Evolutionary conservation across 2,329 filamentous ascomycete species (phyloP).

Genomic region (Fusarium sp.): DNA sequence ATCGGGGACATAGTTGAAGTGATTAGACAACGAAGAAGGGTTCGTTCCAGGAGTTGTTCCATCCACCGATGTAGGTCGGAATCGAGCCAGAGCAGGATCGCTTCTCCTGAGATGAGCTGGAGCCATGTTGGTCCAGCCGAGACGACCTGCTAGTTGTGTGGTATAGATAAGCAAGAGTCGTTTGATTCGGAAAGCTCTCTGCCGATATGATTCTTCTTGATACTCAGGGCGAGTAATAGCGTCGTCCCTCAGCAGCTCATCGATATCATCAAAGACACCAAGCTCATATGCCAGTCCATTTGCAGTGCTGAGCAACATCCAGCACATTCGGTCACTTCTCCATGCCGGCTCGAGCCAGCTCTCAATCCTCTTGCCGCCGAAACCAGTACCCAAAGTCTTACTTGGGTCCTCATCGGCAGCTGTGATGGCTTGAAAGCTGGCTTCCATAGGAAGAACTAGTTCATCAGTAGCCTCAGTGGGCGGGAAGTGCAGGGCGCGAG

Average conservation of each 20-base stretch:
- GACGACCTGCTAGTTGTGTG: slow-evolving; percentile 88
- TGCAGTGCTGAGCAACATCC: slow-evolving; percentile 94
- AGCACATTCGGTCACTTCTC: slow-evolving; percentile 94
- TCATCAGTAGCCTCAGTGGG: slow-evolving; percentile 78
- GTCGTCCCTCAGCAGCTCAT: slow-evolving; percentile 69
- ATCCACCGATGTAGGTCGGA: slow-evolving; percentile 60
- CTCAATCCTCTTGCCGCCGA: slow-evolving; percentile 85
- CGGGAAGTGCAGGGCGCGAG: slow-evolving; percentile 91
- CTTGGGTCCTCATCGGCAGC: slow-evolving; percentile 48
- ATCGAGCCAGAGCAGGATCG: slow-evolving; percentile 63
- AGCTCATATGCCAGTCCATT: slow-evolving; percentile 92
- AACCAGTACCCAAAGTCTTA: slow-evolving; percentile 57
- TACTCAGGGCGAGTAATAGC: slow-evolving; percentile 70
- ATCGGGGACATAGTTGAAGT: slow-evolving; percentile 72
- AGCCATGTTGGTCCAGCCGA: slow-evolving; percentile 94
- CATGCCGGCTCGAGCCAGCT: slow-evolving; percentile 97
- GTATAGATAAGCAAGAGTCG: slow-evolving; percentile 89
- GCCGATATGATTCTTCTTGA: slow-evolving; percentile 78
- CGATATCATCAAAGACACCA: slow-evolving; percentile 92
- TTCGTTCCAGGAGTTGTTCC: slow-evolving; percentile 68
- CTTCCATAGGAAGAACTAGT: slow-evolving; percentile 68
- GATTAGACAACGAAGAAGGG: slow-evolving; percentile 62
- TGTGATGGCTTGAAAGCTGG: slow-evolving; percentile 53
- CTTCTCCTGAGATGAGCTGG: slow-evolving; percentile 70
- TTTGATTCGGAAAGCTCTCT: slow-evolving; percentile 82